These are phyloP conservation scores for Carex cristatella DNA, from an alignment of 176 grass and related monocot species.

Conservation along the genomic window DNA sequence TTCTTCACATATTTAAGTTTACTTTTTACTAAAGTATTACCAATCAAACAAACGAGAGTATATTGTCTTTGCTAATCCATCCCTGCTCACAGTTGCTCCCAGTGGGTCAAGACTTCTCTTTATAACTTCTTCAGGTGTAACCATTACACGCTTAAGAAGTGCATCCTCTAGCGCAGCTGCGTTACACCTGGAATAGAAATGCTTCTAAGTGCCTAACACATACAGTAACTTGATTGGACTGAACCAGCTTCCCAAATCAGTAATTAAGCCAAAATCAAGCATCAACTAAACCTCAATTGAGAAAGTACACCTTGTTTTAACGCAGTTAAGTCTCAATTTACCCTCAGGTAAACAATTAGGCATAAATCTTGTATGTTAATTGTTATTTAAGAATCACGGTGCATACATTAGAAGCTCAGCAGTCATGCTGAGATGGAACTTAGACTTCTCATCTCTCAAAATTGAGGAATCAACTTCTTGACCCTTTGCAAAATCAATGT, in stretches of 20 bases:
- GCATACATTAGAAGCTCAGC: slow-evolving; percentile 94
- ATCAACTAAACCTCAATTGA: slow-evolving; percentile 16
- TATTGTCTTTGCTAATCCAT: slow-evolving; percentile 95
- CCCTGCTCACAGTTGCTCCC: slow-evolving; percentile 85
- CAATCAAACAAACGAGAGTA: slow-evolving; percentile 99
- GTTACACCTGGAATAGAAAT: slow-evolving; percentile 67
- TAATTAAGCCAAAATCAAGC: neutral
- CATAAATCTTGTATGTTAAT: slow-evolving; percentile 1
- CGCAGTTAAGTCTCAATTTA: neutral
- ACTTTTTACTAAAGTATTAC: slow-evolving; percentile 42
- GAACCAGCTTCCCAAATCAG: neutral
- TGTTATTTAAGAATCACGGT: slow-evolving; percentile 21
- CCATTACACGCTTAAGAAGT: slow-evolving; percentile 94
- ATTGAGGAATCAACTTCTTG: slow-evolving; percentile 91
- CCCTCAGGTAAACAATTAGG: neutral
- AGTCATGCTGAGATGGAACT: slow-evolving; percentile 93
- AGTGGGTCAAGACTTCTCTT: slow-evolving; percentile 94
- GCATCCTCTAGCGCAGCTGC: slow-evolving; percentile 82
- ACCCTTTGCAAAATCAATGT: slow-evolving; percentile 95
- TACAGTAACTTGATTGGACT: neutral
- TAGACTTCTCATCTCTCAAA: slow-evolving; percentile 93
- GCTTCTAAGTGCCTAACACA: neutral
- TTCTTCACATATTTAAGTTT: slow-evolving; percentile 12
- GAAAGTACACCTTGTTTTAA: neutral
- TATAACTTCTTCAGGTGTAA: slow-evolving; percentile 97